Conservation (phyloP, 2,329 filamentous ascomycete genomes). For the Stemphylium vesicarium region DNA sequence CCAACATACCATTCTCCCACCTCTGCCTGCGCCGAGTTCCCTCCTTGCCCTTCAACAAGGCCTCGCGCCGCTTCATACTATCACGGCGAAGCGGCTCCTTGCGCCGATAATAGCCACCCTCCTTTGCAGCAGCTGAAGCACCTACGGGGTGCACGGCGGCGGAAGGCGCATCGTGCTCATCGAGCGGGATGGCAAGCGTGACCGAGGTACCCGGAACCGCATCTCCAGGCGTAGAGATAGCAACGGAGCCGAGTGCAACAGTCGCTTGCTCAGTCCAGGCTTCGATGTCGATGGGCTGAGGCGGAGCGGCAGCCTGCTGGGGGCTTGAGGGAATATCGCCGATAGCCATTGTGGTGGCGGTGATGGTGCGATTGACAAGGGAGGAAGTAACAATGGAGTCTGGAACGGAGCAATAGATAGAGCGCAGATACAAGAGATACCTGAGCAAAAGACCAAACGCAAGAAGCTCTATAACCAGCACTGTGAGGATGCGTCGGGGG, state of each 20-base stretch:
- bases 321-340: constrained; percentile 31
- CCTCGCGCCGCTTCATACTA: constrained; percentile 72
- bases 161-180: constrained; percentile 56
- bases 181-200: constrained; percentile 76
- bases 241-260: constrained; percentile 50
- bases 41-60: constrained; percentile 85
- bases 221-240: constrained; percentile 45
- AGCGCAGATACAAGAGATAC: neutral
- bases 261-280: constrained; percentile 58
- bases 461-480: neutral
- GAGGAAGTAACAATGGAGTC: neutral
- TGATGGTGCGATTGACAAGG: constrained; percentile 1
- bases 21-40: constrained; percentile 83
- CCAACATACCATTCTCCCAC: constrained; percentile 84
- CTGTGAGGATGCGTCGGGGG: constrained; percentile 14
- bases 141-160: constrained; percentile 30
- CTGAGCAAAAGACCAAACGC: neutral
- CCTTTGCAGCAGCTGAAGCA: constrained; percentile 46
- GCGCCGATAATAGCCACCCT: constrained; percentile 58
- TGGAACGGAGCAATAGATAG: neutral
- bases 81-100: constrained; percentile 64
- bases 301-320: constrained; percentile 23
- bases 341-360: constrained; percentile 44
- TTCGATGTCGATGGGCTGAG: constrained; percentile 51
- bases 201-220: constrained; percentile 61